phyloP scores from a whole-genome alignment of 495 filamentous ascomycete species.

The Hyaloscypha variabilis region DNA sequence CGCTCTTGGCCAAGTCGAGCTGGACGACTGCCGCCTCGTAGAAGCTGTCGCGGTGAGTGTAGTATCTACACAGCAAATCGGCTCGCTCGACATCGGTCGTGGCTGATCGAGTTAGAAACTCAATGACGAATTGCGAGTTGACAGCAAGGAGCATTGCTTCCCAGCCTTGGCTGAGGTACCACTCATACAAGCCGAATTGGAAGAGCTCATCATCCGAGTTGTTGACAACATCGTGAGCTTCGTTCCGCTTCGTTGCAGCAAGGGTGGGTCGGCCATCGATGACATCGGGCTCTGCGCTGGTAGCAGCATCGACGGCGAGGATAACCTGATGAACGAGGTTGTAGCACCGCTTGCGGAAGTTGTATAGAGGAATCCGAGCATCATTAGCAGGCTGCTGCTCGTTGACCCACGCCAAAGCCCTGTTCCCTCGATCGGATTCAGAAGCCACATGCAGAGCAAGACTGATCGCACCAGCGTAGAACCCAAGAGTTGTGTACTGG shows the following conservation, averaged over 20 bases:
- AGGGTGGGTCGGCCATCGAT: constrained; percentile 78
- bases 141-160: constrained; percentile 81
- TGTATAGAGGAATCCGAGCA: constrained; percentile 64
- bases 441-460: constrained; percentile 79
- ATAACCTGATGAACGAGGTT: constrained; percentile 78
- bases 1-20: constrained; percentile 77
- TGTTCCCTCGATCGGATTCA: constrained; percentile 81
- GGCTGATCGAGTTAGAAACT: constrained; percentile 80
- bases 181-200: constrained; percentile 92
- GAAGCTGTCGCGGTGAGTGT: constrained; percentile 75
- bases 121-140: constrained; percentile 79
- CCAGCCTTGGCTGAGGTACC: constrained; percentile 86
- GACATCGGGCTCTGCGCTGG: constrained; percentile 63
- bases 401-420: constrained; percentile 70
- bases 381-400: constrained; percentile 62
- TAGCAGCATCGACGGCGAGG: constrained; percentile 70
- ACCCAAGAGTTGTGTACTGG: constrained; percentile 77
- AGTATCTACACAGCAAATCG: constrained; percentile 91
- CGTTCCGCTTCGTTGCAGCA: constrained; percentile 73
- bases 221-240: constrained; percentile 87
- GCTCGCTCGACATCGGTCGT: constrained; percentile 70
- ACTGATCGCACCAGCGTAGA: constrained; percentile 95
- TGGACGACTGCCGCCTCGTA: constrained; percentile 88
- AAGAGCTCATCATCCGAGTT: constrained; percentile 88
- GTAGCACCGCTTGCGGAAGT: constrained; percentile 78